Evolutionary conservation across 2,329 filamentous ascomycete species (phyloP).

Genomic region (Sporothrix brasiliensis): DNA sequence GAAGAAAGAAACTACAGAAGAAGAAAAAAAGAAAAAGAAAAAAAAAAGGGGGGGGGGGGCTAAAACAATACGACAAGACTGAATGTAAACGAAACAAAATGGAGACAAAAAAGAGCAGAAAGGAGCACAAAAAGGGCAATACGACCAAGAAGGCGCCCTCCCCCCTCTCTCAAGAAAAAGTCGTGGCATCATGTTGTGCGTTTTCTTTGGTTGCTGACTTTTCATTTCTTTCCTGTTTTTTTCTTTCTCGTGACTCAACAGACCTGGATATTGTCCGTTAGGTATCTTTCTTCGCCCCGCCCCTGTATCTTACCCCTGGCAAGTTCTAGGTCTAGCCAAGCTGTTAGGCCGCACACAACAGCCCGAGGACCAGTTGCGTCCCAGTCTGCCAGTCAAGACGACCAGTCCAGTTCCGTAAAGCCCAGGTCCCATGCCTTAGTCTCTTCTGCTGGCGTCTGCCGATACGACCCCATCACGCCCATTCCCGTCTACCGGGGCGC

Average conservation of each 20-base stretch:
- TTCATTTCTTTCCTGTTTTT: background rate
- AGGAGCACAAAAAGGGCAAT: background rate
- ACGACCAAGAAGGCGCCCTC: too few species aligned
- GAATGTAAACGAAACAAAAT: background rate
- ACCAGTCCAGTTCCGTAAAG: background rate
- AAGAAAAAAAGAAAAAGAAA: background rate
- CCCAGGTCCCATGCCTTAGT: constrained; percentile 19
- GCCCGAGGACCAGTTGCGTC: background rate
- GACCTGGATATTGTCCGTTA: background rate
- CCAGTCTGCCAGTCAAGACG: background rate
- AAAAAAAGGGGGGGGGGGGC: background rate
- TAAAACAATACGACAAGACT: too few species aligned
- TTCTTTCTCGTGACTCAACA: background rate
- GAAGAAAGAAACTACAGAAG: background rate
- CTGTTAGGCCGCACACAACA: background rate
- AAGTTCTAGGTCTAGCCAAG: background rate
- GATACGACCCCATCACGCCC: constrained; percentile 21
- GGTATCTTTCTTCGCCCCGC: background rate
- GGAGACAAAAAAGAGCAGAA: background rate
- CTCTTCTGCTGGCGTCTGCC: constrained; percentile 1
- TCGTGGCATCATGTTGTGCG: background rate
- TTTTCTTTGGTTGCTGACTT: constrained; percentile 9
- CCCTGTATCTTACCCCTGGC: background rate
- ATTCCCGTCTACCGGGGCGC: constrained; percentile 26
- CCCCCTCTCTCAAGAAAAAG: background rate